Evolutionary conservation across 495 filamentous ascomycete genomes (phyloP).

Genomic region (Penicillium alfredii): DNA sequence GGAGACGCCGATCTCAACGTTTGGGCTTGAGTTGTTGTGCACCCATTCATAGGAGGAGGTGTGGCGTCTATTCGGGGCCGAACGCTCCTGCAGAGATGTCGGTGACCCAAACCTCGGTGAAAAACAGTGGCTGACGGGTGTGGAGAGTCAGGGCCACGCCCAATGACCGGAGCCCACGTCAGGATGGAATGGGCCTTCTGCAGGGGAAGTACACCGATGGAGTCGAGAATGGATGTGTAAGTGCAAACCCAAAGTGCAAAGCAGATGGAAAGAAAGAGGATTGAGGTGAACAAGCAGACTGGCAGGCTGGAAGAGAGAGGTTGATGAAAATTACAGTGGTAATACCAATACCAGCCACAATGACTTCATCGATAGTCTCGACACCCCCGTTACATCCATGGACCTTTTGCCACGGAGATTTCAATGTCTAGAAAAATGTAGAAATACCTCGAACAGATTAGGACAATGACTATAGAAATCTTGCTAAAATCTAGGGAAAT

Average conservation of each 20-base stretch:
- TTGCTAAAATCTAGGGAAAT: too few species aligned
- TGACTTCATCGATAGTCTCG: slow-evolving; percentile 26
- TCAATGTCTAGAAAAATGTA: too few species aligned
- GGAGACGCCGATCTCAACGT: slow-evolving; percentile 29
- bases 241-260: slow-evolving; percentile 1
- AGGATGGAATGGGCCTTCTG: slow-evolving; percentile 22
- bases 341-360: slow-evolving; percentile 9
- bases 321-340: slow-evolving; percentile 3
- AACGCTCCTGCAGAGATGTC: slow-evolving; percentile 23
- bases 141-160: slow-evolving; percentile 29
- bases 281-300: neutral
- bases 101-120: slow-evolving; percentile 27
- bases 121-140: slow-evolving; percentile 20
- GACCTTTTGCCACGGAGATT: too few species aligned
- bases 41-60: slow-evolving; percentile 10
- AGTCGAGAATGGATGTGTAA: slow-evolving; percentile 23
- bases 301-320: neutral
- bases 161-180: slow-evolving; percentile 43
- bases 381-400: too few species aligned
- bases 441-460: too few species aligned
- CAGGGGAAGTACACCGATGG: too few species aligned
- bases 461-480: too few species aligned
- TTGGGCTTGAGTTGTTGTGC: slow-evolving; percentile 21
- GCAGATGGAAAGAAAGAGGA: slow-evolving; percentile 7
- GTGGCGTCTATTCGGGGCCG: slow-evolving; percentile 16